A percentile compares a stretch with the other conserved stretches of the same genome.
Evolutionary conservation across 75 land plant species (phyloP).

Genomic region (Pinus tabuliformis): DNA sequence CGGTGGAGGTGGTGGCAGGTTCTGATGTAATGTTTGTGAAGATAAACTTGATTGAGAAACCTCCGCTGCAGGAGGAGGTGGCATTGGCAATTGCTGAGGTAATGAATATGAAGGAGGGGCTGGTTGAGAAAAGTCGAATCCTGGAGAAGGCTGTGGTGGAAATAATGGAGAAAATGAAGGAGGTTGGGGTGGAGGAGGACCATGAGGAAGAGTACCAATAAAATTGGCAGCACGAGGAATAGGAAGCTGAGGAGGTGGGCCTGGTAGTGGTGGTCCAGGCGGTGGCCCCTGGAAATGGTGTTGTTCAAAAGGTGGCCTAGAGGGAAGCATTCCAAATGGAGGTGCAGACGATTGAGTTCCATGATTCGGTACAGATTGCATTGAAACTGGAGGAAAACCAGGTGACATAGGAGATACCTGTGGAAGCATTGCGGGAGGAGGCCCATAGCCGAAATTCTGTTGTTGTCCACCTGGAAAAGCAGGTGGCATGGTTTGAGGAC

Average conservation of each 20-base stretch:
- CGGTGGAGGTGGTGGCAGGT: neutral
- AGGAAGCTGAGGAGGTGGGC: neutral
- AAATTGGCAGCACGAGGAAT: constrained; percentile 3
- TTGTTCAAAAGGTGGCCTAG: constrained; percentile 1
- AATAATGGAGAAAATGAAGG: constrained; percentile 5
- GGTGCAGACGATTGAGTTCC: neutral
- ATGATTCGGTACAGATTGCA: neutral
- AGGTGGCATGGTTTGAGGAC: neutral
- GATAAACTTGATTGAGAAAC: constrained; percentile 4
- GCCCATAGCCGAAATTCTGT: neutral
- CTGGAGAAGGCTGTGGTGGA: neutral
- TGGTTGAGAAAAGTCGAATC: neutral
- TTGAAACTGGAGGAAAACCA: neutral
- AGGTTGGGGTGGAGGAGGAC: constrained; percentile 7
- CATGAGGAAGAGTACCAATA: neutral
- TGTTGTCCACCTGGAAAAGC: constrained; percentile 3
- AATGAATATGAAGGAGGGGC: neutral
- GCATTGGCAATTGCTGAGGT: neutral
- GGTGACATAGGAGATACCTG: neutral
- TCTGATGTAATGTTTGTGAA: neutral
- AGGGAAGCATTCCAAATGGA: neutral
- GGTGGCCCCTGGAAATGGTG: neutral
- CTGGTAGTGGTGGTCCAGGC: too few relatives aligned
- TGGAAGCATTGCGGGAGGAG: constrained; percentile 3
- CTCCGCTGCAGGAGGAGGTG: neutral